Percentiles rank a stretch among this genome's conserved stretches.
phyloP scores from a whole-genome alignment of 169 alveolate species.

The Eimeria praecox region DNA sequence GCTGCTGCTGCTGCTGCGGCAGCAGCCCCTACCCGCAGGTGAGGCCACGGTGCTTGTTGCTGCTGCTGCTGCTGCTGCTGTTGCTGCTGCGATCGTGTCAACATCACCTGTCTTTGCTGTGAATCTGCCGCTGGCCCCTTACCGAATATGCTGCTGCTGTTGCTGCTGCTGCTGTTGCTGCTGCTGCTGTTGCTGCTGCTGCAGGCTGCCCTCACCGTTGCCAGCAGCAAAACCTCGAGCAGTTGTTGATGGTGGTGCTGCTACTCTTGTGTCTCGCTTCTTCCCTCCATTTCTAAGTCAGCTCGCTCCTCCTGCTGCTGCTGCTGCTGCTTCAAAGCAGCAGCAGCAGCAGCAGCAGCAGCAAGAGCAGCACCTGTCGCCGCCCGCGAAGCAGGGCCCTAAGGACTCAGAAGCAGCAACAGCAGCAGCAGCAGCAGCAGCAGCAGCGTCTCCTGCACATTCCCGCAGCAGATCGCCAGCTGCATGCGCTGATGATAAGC shows the following conservation, averaged over 20 bases:
- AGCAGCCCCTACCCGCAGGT: background rate
- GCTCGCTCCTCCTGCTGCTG: conserved; percentile 59
- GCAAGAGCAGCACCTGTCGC: conserved; percentile 2
- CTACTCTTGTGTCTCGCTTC: conserved; percentile 49
- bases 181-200: conserved; percentile 35
- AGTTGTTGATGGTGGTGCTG: conserved; percentile 25
- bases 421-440: conserved; percentile 46
- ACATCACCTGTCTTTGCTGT: background rate
- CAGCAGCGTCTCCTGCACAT: conserved; percentile 28
- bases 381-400: background rate
- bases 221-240: conserved; percentile 12
- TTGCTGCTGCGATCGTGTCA: background rate
- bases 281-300: conserved; percentile 55
- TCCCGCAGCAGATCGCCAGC: background rate
- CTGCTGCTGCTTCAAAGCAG: background rate
- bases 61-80: conserved; percentile 29
- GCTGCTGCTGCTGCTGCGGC: conserved; percentile 42
- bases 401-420: conserved; percentile 16
- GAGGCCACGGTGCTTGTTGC: background rate
- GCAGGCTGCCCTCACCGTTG: background rate
- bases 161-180: conserved; percentile 69
- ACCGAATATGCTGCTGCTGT: conserved; percentile 19
- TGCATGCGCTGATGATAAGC: background rate
- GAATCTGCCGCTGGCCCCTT: background rate
- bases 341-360: conserved; percentile 35